Conservation (phyloP, 768 basidiomycete species). For the Serendipita sp. region DNA sequence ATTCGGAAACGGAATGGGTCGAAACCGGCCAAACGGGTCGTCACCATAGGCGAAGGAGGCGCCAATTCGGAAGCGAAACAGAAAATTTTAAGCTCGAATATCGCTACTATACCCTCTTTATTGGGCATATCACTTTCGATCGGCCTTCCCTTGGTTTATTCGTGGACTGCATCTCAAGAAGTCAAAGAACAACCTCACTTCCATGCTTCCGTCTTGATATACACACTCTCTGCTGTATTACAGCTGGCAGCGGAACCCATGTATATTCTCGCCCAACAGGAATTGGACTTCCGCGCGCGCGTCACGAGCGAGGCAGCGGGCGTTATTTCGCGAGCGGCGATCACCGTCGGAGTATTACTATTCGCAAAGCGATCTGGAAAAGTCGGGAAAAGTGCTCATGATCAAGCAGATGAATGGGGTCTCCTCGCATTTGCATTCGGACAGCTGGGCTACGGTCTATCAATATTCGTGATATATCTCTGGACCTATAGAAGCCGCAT, state of each 20-base stretch:
- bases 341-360: constrained; percentile 56
- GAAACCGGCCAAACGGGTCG: constrained; percentile 2
- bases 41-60: background rate
- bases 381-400: background rate
- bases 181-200: constrained; percentile 54
- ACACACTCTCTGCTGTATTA: constrained; percentile 54
- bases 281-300: constrained; percentile 50
- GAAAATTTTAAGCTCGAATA: constrained; percentile 24
- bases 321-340: constrained; percentile 54
- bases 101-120: constrained; percentile 48
- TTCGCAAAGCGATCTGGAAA: constrained; percentile 15
- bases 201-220: constrained; percentile 41
- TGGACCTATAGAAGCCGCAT: constrained; percentile 15
- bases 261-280: constrained; percentile 55
- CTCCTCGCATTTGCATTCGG: constrained; percentile 78
- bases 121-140: constrained; percentile 54
- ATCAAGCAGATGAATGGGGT: constrained; percentile 29
- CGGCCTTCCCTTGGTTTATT: constrained; percentile 37
- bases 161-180: constrained; percentile 32
- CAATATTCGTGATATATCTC: constrained; percentile 42
- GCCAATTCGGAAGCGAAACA: background rate
- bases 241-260: constrained; percentile 76
- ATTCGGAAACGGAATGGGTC: background rate
- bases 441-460: constrained; percentile 55
- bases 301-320: constrained; percentile 78